These are phyloP conservation scores for Rhizophora apiculata DNA, from an alignment of 345 rosid species.

Conservation along the genomic window DNA sequence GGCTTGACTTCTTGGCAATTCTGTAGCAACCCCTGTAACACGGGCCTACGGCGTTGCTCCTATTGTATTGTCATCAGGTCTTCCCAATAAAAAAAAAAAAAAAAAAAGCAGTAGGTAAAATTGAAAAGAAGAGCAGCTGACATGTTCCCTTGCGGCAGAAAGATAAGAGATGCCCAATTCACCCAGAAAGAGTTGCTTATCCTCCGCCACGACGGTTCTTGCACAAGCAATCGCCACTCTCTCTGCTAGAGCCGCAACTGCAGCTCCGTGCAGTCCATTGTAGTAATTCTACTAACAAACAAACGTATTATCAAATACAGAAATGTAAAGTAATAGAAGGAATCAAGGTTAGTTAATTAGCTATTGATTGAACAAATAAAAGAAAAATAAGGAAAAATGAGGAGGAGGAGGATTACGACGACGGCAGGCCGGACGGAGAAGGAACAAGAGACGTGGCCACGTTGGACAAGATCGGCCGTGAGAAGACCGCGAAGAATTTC, in stretches of 20 bases:
- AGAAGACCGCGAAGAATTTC: slow-evolving; percentile 41
- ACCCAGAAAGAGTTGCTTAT: slow-evolving; percentile 57
- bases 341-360: neutral
- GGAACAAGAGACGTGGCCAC: slow-evolving; percentile 54
- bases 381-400: neutral
- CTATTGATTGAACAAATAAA: neutral
- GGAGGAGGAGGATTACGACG: slow-evolving; percentile 30
- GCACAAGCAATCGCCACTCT: slow-evolving; percentile 63
- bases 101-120: neutral
- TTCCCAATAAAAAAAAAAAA: neutral
- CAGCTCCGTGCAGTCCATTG: slow-evolving; percentile 63
- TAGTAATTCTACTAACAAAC: slow-evolving; percentile 2
- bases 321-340: too few species aligned
- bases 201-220: slow-evolving; percentile 53
- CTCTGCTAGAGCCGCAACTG: slow-evolving; percentile 63
- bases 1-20: too few species aligned
- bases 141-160: slow-evolving; percentile 44
- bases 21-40: too few species aligned
- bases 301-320: neutral
- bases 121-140: slow-evolving; percentile 9
- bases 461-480: slow-evolving; percentile 37
- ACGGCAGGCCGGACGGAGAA: slow-evolving; percentile 50
- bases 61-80: neutral
- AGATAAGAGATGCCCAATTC: slow-evolving; percentile 69
- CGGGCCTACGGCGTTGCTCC: too few species aligned